phyloP scores from a whole-genome alignment of 768 basidiomycete genomes.

The Phanerodontia chrysosporium region DNA sequence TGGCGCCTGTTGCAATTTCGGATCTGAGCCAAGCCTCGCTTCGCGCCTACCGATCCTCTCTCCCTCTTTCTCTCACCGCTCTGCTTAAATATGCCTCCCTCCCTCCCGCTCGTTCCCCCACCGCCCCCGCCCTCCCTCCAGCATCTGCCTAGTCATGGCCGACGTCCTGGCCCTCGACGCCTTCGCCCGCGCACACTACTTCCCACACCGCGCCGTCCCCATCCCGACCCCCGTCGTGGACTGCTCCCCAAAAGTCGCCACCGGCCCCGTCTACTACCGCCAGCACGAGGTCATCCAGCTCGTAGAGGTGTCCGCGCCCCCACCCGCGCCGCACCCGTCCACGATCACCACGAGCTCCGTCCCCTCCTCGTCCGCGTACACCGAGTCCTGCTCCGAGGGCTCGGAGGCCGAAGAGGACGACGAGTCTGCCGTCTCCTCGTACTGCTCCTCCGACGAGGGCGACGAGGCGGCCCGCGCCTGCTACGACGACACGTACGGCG shows the following conservation, averaged over 20 bases:
- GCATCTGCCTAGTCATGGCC: slow-evolving; percentile 14
- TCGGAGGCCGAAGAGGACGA: slow-evolving; percentile 31
- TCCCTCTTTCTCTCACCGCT: slow-evolving; percentile 9
- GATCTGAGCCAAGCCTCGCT: slow-evolving; percentile 7
- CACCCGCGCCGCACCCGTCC: slow-evolving; percentile 38
- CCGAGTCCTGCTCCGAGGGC: slow-evolving; percentile 30
- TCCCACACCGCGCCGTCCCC: neutral
- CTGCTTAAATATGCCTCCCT: slow-evolving; percentile 15
- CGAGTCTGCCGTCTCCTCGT: slow-evolving; percentile 50
- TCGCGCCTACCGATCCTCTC: slow-evolving; percentile 1
- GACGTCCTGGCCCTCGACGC: slow-evolving; percentile 16
- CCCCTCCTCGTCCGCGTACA: slow-evolving; percentile 33
- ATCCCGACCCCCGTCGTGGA: slow-evolving; percentile 12
- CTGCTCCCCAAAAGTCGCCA: slow-evolving; percentile 24
- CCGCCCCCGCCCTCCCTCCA: slow-evolving; percentile 6
- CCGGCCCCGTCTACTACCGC: slow-evolving; percentile 35
- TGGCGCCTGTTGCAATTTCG: slow-evolving; percentile 8
- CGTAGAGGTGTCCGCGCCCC: slow-evolving; percentile 59
- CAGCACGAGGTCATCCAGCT: slow-evolving; percentile 71
- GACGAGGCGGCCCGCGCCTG: slow-evolving; percentile 18
- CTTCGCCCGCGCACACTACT: slow-evolving; percentile 18
- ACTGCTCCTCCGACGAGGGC: slow-evolving; percentile 63
- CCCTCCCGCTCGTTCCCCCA: slow-evolving; percentile 5
- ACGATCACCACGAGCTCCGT: slow-evolving; percentile 32
- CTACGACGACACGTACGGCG: slow-evolving; percentile 46